Conservation (phyloP, 2,329 filamentous ascomycete species). For the Fusarium decemcellulare region DNA sequence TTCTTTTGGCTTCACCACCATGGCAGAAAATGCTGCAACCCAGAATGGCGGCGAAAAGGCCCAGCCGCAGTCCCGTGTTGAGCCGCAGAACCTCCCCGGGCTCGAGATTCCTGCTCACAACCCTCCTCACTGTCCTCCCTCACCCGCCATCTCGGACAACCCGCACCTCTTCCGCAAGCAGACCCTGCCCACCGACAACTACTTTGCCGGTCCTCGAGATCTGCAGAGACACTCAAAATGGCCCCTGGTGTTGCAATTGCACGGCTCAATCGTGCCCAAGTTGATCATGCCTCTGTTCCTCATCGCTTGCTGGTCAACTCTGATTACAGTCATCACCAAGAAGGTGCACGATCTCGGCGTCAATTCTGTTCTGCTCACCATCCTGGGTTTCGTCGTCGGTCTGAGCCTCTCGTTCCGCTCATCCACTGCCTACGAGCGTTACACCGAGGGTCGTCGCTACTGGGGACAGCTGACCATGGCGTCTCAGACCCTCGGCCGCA, state of each 20-base stretch:
- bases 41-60: too few relatives aligned
- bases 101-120: not conserved
- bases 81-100: not conserved
- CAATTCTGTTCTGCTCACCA: constrained; percentile 72
- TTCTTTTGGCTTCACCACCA: too few relatives aligned
- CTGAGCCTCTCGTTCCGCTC: constrained; percentile 82
- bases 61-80: too few relatives aligned
- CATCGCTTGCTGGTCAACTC: constrained; percentile 75
- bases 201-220: constrained; percentile 77
- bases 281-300: constrained; percentile 79
- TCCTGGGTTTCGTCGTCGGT: constrained; percentile 86
- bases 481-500: constrained; percentile 77
- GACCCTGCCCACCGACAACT: constrained; percentile 64
- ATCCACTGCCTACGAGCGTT: constrained; percentile 83
- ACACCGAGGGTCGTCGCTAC: constrained; percentile 74
- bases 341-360: constrained; percentile 58
- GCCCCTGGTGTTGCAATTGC: constrained; percentile 81
- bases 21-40: too few relatives aligned
- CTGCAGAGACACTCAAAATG: constrained; percentile 82
- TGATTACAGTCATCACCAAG: constrained; percentile 71
- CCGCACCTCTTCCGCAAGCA: constrained; percentile 47
- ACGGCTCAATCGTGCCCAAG: constrained; percentile 81
- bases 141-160: constrained; percentile 39
- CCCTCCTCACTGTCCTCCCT: constrained; percentile 30
- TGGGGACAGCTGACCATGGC: constrained; percentile 74